A percentile compares a stretch with the other conserved stretches of the same genome.
Evolutionary conservation across 305 asterid genomes (phyloP).

Genomic region (Caryopteris hybrid): DNA sequence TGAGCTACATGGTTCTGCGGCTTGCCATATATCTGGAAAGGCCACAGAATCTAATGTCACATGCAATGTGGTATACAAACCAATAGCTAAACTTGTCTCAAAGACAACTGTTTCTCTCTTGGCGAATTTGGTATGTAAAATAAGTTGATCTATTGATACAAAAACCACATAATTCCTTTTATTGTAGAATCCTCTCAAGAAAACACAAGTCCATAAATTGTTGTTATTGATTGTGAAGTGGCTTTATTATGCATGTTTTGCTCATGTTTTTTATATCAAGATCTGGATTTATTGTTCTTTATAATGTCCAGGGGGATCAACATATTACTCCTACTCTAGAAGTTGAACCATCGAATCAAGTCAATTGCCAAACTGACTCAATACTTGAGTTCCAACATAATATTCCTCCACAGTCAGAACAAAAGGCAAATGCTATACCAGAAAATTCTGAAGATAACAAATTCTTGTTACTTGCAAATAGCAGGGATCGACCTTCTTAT

Average conservation of each 20-base stretch:
- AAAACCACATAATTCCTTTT: background rate
- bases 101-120: slow-evolving; percentile 52
- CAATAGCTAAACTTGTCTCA: slow-evolving; percentile 68
- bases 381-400: slow-evolving; percentile 19
- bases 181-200: background rate
- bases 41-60: slow-evolving; percentile 27
- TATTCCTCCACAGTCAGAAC: slow-evolving; percentile 14
- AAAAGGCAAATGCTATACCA: slow-evolving; percentile 5
- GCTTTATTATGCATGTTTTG: background rate
- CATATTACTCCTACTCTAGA: slow-evolving; percentile 23
- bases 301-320: slow-evolving; percentile 29
- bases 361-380: slow-evolving; percentile 15
- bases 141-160: background rate
- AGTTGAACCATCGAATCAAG: slow-evolving; percentile 20
- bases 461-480: slow-evolving; percentile 20
- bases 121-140: slow-evolving; percentile 60
- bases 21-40: slow-evolving; percentile 23
- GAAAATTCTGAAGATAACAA: slow-evolving; percentile 34
- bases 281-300: slow-evolving; percentile 6
- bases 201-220: background rate
- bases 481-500: slow-evolving; percentile 37
- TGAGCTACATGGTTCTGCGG: slow-evolving; percentile 27
- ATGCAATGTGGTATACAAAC: slow-evolving; percentile 55
- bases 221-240: background rate
- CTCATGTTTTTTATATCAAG: background rate